Percentiles rank a stretch among this genome's conserved stretches.
Conservation (phyloP, 345 rosid species). For the Limnanthes douglasii region DNA sequence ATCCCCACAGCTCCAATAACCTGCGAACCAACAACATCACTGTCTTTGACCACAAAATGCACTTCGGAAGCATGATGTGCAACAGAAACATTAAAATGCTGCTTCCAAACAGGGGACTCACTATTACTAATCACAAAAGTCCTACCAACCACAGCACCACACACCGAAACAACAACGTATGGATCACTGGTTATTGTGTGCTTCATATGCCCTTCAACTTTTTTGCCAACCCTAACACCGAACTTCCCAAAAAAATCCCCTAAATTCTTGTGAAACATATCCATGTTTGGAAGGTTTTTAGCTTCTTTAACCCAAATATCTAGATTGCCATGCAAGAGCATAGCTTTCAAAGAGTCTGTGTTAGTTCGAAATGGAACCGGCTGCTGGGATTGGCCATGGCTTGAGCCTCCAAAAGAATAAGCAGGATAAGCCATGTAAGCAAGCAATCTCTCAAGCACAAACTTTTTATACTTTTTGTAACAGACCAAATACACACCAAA, state of each 20-base stretch:
- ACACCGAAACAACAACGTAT: conserved; percentile 52
- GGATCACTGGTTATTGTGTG: conserved; percentile 79
- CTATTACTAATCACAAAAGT: conserved; percentile 60
- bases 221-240: conserved; percentile 20
- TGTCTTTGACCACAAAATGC: conserved; percentile 70
- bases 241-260: conserved; percentile 48
- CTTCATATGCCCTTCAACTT: conserved; percentile 34
- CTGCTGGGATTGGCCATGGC: conserved; percentile 44
- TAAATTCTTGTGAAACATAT: conserved; percentile 51
- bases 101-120: conserved; percentile 83
- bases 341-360: conserved; percentile 31
- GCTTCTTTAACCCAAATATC: conserved; percentile 84
- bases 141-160: conserved; percentile 75
- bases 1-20: conserved; percentile 67
- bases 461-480: too few species aligned
- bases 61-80: conserved; percentile 71
- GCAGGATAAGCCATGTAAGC: too few species aligned
- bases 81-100: conserved; percentile 67
- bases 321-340: conserved; percentile 66
- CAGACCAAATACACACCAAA: too few species aligned
- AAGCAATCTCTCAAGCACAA: too few species aligned
- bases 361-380: conserved; percentile 35
- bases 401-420: conserved; percentile 69
- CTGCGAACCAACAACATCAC: conserved; percentile 76
- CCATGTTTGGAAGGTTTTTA: conserved; percentile 82